Evolutionary conservation across 2,329 filamentous ascomycete species (phyloP).

Genomic region (Sporothrix pallida): DNA sequence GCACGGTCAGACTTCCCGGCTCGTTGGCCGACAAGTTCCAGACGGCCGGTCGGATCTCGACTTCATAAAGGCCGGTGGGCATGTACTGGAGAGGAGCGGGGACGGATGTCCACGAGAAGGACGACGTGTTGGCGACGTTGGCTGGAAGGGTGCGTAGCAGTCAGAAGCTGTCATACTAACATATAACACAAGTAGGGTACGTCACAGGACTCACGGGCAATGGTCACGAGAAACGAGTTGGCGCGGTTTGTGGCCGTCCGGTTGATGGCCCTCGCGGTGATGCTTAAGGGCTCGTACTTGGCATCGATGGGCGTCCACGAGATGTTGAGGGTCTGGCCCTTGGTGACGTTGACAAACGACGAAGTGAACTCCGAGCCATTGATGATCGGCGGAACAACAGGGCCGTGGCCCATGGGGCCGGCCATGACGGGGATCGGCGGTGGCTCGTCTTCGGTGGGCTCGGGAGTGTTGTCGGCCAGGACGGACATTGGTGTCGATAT

Average conservation of each 20-base stretch:
- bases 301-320: slow-evolving; percentile 38
- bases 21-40: slow-evolving; percentile 34
- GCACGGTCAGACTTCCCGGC: slow-evolving; percentile 32
- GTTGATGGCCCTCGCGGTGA: slow-evolving; percentile 41
- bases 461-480: neutral
- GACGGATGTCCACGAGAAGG: slow-evolving; percentile 39
- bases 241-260: slow-evolving; percentile 34
- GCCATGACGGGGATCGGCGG: neutral
- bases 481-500: neutral
- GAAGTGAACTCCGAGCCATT: slow-evolving; percentile 40
- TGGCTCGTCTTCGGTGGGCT: neutral
- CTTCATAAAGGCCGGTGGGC: slow-evolving; percentile 40
- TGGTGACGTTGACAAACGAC: slow-evolving; percentile 39
- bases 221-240: slow-evolving; percentile 37
- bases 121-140: slow-evolving; percentile 37
- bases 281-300: slow-evolving; percentile 39
- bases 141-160: neutral
- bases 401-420: neutral
- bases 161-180: neutral
- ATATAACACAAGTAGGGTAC: slow-evolving; percentile 2
- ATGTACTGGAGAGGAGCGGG: slow-evolving; percentile 42
- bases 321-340: slow-evolving; percentile 37
- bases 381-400: neutral
- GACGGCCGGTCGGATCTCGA: slow-evolving; percentile 39
- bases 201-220: slow-evolving; percentile 38